Conservation (phyloP, 2,329 filamentous ascomycete species). For the Ascochyta pisi region DNA sequence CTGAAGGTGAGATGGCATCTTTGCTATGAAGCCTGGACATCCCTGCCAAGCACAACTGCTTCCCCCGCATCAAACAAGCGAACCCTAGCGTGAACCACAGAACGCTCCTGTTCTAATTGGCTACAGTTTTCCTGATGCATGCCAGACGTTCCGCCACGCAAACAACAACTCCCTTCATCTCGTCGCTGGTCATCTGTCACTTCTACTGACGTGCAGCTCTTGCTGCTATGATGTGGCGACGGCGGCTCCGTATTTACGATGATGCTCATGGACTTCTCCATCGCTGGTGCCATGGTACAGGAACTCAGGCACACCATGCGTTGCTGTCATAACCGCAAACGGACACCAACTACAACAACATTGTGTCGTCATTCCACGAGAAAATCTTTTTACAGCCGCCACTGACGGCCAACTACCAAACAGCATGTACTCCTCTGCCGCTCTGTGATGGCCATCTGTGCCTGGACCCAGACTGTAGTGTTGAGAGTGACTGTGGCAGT, state of each 20-base stretch:
- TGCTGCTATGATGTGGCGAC: not conserved
- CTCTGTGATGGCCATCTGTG: not conserved
- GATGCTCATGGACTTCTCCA: slow-evolving; percentile 1
- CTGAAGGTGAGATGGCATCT: not conserved
- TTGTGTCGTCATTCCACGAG: slow-evolving; percentile 6
- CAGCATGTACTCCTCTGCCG: not conserved
- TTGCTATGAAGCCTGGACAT: not conserved
- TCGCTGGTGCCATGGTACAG: slow-evolving; percentile 7
- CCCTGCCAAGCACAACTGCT: not conserved
- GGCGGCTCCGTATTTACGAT: not conserved
- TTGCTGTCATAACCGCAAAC: slow-evolving; percentile 16
- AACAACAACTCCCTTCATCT: slow-evolving; percentile 7
- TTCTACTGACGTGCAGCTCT: not conserved
- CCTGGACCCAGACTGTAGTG: not conserved
- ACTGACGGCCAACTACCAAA: not conserved
- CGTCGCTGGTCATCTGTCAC: not conserved
- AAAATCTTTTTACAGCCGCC: slow-evolving; percentile 1
- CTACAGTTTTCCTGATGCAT: not conserved
- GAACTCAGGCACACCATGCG: slow-evolving; percentile 10
- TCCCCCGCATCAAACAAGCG: slow-evolving; percentile 1
- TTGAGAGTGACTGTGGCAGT: not conserved
- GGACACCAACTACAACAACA: slow-evolving; percentile 4
- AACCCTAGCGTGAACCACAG: not conserved
- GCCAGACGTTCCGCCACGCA: not conserved
- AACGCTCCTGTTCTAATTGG: slow-evolving; percentile 1